Percentiles rank a stretch among this genome's conserved stretches.
phyloP scores from a whole-genome alignment of 2,329 filamentous ascomycete species.

The Elsinoe perseae region DNA sequence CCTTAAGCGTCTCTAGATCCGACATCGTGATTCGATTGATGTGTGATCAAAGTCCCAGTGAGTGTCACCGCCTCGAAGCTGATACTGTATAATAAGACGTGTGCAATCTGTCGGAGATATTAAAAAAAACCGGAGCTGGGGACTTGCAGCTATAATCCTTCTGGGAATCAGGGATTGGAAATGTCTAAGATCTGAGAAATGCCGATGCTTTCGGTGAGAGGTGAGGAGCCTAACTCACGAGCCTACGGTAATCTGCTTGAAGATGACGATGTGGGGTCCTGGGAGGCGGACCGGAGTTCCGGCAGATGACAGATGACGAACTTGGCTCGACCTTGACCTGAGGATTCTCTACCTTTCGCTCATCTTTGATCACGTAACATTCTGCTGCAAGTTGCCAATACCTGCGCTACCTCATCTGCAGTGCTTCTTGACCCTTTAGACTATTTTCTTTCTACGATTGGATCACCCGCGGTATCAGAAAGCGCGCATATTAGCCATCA shows the following conservation, averaged over 20 bases:
- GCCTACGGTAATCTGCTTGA: neutral
- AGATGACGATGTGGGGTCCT: neutral
- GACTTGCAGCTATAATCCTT: no score
- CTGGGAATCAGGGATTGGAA: neutral
- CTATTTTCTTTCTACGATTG: neutral
- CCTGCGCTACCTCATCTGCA: neutral
- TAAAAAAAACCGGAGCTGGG: no score
- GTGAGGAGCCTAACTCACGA: neutral
- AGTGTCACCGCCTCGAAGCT: neutral
- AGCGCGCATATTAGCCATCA: conserved; percentile 39
- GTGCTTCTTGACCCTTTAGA: neutral
- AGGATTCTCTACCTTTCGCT: neutral
- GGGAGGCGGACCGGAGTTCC: neutral
- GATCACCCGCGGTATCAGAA: neutral
- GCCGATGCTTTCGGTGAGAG: no score
- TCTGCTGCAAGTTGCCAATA: neutral
- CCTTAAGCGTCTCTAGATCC: conserved; percentile 54
- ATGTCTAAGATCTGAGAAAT: no score
- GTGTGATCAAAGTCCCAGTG: neutral
- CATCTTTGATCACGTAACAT: neutral
- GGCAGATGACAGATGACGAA: neutral
- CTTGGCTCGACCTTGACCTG: neutral
- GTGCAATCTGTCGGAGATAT: neutral
- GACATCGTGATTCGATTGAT: conserved; percentile 31
- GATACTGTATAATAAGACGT: neutral